Evolutionary conservation across 2,329 filamentous ascomycete genomes (phyloP).

Genomic region (Epichloe glyceriae): DNA sequence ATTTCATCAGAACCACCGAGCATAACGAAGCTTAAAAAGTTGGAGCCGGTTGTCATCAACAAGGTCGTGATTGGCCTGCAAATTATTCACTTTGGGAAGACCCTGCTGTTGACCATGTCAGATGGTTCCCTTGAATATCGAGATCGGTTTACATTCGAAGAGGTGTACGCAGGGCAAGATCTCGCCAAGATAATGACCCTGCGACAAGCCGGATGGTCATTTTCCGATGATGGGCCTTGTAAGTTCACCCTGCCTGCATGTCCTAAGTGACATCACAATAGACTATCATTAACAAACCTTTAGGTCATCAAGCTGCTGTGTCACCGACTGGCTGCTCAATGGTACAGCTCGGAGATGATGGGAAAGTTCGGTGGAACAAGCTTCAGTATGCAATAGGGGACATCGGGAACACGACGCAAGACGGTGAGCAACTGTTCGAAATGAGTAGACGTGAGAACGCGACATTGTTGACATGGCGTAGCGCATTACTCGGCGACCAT

Average conservation of each 20-base stretch:
- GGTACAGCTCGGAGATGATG: constrained; percentile 44
- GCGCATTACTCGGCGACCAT: constrained; percentile 44
- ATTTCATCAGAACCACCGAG: constrained; percentile 20
- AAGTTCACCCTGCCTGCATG: constrained; percentile 15
- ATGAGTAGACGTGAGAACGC: not conserved
- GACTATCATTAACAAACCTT: constrained; percentile 6
- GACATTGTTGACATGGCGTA: constrained; percentile 16
- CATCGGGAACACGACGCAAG: constrained; percentile 33
- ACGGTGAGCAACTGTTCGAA: constrained; percentile 25
- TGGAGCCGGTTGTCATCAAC: constrained; percentile 55
- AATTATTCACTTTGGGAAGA: constrained; percentile 55
- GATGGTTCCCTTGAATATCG: constrained; percentile 74
- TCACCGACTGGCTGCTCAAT: constrained; percentile 49
- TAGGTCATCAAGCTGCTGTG: constrained; percentile 46
- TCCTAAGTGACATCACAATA: not conserved
- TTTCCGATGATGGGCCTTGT: constrained; percentile 53
- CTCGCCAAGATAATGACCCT: constrained; percentile 54
- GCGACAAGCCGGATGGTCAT: constrained; percentile 66
- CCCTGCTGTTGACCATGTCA: constrained; percentile 60
- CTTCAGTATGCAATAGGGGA: constrained; percentile 37
- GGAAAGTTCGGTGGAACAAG: constrained; percentile 44
- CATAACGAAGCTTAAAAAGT: constrained; percentile 40
- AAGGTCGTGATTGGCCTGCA: constrained; percentile 60
- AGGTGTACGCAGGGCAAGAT: constrained; percentile 52
- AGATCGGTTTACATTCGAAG: constrained; percentile 59